A percentile compares a stretch with the other conserved stretches of the same genome.
These are phyloP conservation scores for Torulaspora indica DNA, from an alignment of 805 yeast genomes.

Conservation along the genomic window DNA sequence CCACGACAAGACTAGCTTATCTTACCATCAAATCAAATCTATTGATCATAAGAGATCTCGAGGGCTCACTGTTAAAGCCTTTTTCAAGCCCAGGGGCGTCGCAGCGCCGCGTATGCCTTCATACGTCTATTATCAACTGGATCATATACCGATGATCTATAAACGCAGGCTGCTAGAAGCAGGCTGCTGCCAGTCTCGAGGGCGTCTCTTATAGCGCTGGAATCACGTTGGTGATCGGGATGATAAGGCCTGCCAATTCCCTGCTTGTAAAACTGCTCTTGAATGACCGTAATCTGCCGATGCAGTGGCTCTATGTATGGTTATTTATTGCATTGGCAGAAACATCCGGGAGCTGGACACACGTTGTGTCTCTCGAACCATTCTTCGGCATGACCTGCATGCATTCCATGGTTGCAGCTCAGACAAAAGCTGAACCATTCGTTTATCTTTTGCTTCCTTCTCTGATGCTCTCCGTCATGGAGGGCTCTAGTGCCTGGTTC, in stretches of 20 bases:
- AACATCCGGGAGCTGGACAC: constrained; percentile 94
- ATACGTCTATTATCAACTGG: constrained; percentile 7
- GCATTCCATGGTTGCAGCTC: constrained; percentile 89
- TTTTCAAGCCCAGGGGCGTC: constrained; percentile 7
- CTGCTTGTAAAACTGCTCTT: too few species aligned
- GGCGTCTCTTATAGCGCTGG: too few species aligned
- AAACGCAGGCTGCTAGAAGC: too few species aligned
- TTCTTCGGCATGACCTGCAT: constrained; percentile 91
- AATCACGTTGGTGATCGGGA: too few species aligned
- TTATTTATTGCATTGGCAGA: constrained; percentile 70
- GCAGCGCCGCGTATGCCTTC: constrained; percentile 10
- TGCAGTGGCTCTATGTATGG: constrained; percentile 34
- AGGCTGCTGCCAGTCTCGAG: too few species aligned
- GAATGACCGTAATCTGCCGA: not conserved
- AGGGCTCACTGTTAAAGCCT: constrained; percentile 5
- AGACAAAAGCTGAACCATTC: constrained; percentile 92
- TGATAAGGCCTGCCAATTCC: too few species aligned
- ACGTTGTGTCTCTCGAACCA: constrained; percentile 87
- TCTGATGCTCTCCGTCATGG: constrained; percentile 10
- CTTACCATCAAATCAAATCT: not conserved
- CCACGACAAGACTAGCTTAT: not conserved
- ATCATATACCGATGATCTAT: not conserved
- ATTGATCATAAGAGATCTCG: not conserved
- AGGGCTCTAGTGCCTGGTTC: not conserved
- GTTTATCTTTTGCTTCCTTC: constrained; percentile 40